Evolutionary conservation across 768 basidiomycete genomes (phyloP).

Genomic region (Terana coerulea): DNA sequence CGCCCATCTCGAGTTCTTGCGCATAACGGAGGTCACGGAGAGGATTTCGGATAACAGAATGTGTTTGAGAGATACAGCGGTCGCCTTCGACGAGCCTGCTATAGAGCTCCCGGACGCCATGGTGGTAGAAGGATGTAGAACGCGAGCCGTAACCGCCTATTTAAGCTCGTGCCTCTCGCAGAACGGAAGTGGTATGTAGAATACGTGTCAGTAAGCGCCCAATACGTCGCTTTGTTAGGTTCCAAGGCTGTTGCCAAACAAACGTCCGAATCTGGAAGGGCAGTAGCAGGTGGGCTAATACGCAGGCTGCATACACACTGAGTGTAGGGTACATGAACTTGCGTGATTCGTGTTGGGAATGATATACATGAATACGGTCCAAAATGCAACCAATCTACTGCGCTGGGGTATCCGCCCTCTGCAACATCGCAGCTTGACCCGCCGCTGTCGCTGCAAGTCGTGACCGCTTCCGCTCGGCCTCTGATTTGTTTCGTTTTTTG

Average conservation of each 20-base stretch:
- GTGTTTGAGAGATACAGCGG: slow-evolving; percentile 58
- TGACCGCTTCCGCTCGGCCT: slow-evolving; percentile 93
- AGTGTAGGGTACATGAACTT: background rate
- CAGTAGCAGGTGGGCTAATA: too few species aligned
- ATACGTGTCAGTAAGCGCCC: slow-evolving; percentile 16
- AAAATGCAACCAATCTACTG: slow-evolving; percentile 24
- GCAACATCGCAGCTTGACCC: slow-evolving; percentile 83
- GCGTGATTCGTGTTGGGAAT: too few species aligned
- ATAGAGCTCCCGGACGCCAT: background rate
- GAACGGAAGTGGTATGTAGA: background rate
- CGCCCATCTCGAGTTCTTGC: slow-evolving; percentile 97
- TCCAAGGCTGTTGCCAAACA: background rate
- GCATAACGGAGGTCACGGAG: slow-evolving; percentile 90
- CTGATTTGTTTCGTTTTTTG: too few species aligned
- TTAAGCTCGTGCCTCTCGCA: background rate
- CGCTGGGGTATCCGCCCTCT: slow-evolving; percentile 43
- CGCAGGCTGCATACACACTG: background rate
- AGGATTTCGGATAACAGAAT: slow-evolving; percentile 88
- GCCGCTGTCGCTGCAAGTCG: slow-evolving; percentile 89
- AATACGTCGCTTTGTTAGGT: background rate
- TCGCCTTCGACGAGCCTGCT: background rate
- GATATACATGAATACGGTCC: slow-evolving; percentile 8
- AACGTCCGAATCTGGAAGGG: background rate
- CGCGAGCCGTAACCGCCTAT: background rate
- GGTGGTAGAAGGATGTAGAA: background rate